Percentiles rank a stretch among this genome's conserved stretches.
phyloP scores from a whole-genome alignment of 768 basidiomycete species.

The Naematelia aurantialba region DNA sequence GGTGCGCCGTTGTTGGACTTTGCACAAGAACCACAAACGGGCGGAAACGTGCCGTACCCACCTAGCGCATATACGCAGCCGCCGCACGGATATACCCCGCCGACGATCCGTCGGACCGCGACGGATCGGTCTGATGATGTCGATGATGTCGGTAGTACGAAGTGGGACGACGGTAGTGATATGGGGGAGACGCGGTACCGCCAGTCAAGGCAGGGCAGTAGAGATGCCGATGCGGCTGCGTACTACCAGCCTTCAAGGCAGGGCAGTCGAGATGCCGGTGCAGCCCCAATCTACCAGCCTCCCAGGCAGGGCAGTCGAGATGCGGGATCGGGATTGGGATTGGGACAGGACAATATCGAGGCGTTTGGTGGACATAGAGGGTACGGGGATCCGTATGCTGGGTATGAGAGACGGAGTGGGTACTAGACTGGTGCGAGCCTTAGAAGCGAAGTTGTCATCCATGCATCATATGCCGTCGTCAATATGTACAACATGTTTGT shows the following conservation, averaged over 20 bases:
- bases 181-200: not conserved
- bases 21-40: slow-evolving; percentile 11
- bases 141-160: slow-evolving; percentile 4
- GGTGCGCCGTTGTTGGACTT: slow-evolving; percentile 27
- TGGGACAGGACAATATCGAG: too few relatives aligned
- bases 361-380: not conserved
- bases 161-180: slow-evolving; percentile 5
- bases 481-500: too few relatives aligned
- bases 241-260: not conserved
- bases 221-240: not conserved
- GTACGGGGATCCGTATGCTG: not conserved
- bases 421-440: not conserved
- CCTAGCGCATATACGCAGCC: slow-evolving; percentile 40
- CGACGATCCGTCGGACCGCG: slow-evolving; percentile 8
- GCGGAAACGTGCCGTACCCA: slow-evolving; percentile 31
- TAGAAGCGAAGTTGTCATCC: not conserved
- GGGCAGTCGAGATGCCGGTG: not conserved
- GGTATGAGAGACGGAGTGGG: not conserved
- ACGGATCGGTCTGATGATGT: slow-evolving; percentile 11
- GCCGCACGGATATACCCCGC: slow-evolving; percentile 38
- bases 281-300: too few relatives aligned
- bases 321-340: too few relatives aligned
- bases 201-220: not conserved
- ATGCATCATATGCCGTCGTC: too few relatives aligned
- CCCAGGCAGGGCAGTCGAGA: too few relatives aligned